Conservation (phyloP, 768 basidiomycete species). For the Rhodotorula graminis region DNA sequence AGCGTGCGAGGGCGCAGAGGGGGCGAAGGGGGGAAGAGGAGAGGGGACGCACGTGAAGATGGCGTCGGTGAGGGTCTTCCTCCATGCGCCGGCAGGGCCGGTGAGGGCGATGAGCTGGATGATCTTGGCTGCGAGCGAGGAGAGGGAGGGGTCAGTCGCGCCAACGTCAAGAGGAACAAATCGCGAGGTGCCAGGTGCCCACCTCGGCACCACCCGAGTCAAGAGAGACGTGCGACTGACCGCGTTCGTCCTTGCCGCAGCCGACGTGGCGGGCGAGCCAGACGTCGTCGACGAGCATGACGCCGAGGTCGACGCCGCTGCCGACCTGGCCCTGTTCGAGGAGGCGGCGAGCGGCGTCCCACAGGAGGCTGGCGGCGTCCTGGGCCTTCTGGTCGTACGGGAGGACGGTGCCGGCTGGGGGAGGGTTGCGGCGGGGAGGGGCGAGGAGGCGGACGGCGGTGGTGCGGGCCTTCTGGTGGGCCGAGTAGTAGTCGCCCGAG, state of each 20-base stretch:
- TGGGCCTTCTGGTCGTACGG: slow-evolving; percentile 63
- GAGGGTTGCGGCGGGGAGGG: slow-evolving; percentile 13
- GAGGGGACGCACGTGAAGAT: slow-evolving; percentile 65
- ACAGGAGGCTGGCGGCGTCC: slow-evolving; percentile 86
- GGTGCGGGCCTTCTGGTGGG: slow-evolving; percentile 93
- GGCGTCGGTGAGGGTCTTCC: slow-evolving; percentile 81
- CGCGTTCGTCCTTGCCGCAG: slow-evolving; percentile 39
- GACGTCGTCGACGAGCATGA: slow-evolving; percentile 70
- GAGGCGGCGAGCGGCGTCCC: slow-evolving; percentile 79
- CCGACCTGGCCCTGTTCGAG: slow-evolving; percentile 82
- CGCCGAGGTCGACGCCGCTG: slow-evolving; percentile 78
- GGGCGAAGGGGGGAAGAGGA: slow-evolving; percentile 3
- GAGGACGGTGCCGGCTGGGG: slow-evolving; percentile 51
- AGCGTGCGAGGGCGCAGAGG: not conserved
- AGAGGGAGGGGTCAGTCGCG: not conserved
- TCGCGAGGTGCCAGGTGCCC: not conserved
- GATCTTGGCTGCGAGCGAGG: slow-evolving; percentile 44
- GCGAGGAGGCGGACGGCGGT: slow-evolving; percentile 69
- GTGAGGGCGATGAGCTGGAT: slow-evolving; percentile 87
- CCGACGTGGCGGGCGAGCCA: slow-evolving; percentile 69
- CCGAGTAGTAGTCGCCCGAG: slow-evolving; percentile 73
- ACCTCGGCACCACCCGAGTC: not conserved
- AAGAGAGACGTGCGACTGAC: not conserved
- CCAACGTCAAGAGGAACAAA: no score
- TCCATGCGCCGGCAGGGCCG: slow-evolving; percentile 74